Base-by-base conservation (phyloP, 2,329 filamentous ascomycete genomes). In the Neopestalotiopsis sp. region DNA sequence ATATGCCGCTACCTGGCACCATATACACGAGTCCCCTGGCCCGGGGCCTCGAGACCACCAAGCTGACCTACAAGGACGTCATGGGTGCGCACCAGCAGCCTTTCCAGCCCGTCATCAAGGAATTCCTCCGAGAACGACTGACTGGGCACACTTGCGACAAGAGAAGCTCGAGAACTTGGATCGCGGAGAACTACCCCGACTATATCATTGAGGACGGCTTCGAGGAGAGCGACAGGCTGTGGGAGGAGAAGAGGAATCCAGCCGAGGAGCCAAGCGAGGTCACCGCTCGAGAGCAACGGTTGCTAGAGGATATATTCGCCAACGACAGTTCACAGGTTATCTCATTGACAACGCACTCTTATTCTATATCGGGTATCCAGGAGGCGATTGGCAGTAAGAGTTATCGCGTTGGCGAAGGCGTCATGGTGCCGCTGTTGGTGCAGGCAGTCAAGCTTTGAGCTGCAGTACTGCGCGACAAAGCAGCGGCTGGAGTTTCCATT, bases 71-170 rank as follows among this genome's bases (percentile, higher is more conserved):
- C 42, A 4, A n/a, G 17, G 14, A 28, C 17, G 62, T 66, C 9
- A 49, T 68, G 9, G n/a, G 4, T 10, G 57, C 9, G 6, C 28
- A 49, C 4, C n/a, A 40, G 20, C 40, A 62, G 12, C 17, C 28
- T n/a, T 24, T 74, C 17, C 64, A 65, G 13, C 70, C 73, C 1
- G 42, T 72, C 3, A 34, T 74, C 32, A 73, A 73, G 65, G 73
- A 74, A 53, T 66, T 45, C 12, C 67, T 74, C 12, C 61, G 71
- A 34, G 73, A 74, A 57, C 67, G 68, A 14, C 62, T 74, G 13
- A 74, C 73, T 1, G 63, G 64, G 20, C 73, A 73, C 59, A 70
- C 73, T 3, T 74, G 73, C 42, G 73, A 74, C 61, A 69, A 58
- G 58, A 67, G 73, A 38, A 70, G 70, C n/a, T n/a, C 67, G 5